Conservation (phyloP, 2,329 filamentous ascomycete genomes). For the Colletotrichum cuscutae region DNA sequence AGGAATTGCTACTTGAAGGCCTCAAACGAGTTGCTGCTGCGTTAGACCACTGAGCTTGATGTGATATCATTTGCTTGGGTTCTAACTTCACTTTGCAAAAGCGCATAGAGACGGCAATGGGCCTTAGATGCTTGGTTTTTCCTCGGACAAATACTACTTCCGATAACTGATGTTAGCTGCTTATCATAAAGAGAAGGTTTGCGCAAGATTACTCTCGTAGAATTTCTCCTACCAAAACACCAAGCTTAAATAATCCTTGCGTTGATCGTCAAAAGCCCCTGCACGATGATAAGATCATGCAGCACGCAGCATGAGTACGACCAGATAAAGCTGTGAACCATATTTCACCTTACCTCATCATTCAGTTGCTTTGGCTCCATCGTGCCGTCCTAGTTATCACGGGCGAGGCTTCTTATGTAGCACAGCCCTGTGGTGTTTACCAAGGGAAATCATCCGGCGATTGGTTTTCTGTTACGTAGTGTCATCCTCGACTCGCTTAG, state of each 20-base stretch:
- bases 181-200: not conserved
- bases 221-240: not conserved
- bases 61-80: not conserved
- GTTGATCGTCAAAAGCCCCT: not conserved
- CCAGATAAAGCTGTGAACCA: too few relatives aligned
- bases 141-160: not conserved
- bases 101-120: not conserved
- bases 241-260: not conserved
- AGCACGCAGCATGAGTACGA: not conserved
- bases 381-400: too few relatives aligned
- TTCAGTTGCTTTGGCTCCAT: too few relatives aligned
- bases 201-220: not conserved
- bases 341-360: too few relatives aligned
- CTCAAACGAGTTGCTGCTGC: conserved; percentile 25
- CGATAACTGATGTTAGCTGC: not conserved
- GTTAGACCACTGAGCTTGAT: not conserved
- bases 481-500: too few relatives aligned
- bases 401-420: too few relatives aligned
- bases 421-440: too few relatives aligned
- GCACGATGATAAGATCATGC: not conserved
- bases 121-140: not conserved
- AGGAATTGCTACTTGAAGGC: conserved; percentile 43
- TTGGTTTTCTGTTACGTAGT: too few relatives aligned
- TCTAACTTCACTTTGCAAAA: not conserved
- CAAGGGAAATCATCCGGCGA: too few relatives aligned